Evolutionary conservation across 1,139 yeast genomes (phyloP), one percentile per base, ranked within the genome.

Genomic region (Lodderomyces metapsilosis): DNA sequence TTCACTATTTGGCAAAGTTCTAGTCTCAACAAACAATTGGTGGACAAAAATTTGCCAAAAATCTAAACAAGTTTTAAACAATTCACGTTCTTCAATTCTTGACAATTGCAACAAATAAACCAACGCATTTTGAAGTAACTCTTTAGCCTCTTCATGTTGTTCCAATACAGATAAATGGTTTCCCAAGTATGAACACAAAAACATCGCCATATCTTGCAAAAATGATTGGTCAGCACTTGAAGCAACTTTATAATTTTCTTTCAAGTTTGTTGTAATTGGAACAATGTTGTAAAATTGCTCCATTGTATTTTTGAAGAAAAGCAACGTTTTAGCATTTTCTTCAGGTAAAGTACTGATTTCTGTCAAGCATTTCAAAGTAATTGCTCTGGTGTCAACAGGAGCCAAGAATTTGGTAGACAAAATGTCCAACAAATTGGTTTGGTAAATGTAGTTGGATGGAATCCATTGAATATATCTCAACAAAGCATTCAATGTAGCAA

Each of bases 191-290:
- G 96, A 86, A 43, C 95, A 84, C 52, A 92, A 75, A 64, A 84
- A 92, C 85, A 92, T 84, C 10, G 98, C 96, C 61, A 92, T 77
- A 69, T 92, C 97, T 66, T 94, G 97, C 55, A 94, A 78, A 57
- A 91, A 91, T 34, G 95, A 91, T 70, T 92, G 98, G 58, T 91
- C 98, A 40, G 78, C 74, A 16, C 96, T 79, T 54, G 77, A 78
- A 4, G 97, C 96, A 51, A 74, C 71, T 42, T 78, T 77, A 62
- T 92, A 94, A 16, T 88, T 80, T 42, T 75, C 75, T 53, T 78
- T 82, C 56, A 92, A 74, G 57, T 91, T 88, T 2, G 94, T 78
- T 22, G 77, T 70, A 25, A 84, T 74, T 3, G 98, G 97, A 17
- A 92, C 76, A 38, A 91, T 81, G 42, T 71, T 67, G 44, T 78